phyloP scores from a whole-genome alignment of 106 monocot species.

The Xerophyta viscosa region DNA sequence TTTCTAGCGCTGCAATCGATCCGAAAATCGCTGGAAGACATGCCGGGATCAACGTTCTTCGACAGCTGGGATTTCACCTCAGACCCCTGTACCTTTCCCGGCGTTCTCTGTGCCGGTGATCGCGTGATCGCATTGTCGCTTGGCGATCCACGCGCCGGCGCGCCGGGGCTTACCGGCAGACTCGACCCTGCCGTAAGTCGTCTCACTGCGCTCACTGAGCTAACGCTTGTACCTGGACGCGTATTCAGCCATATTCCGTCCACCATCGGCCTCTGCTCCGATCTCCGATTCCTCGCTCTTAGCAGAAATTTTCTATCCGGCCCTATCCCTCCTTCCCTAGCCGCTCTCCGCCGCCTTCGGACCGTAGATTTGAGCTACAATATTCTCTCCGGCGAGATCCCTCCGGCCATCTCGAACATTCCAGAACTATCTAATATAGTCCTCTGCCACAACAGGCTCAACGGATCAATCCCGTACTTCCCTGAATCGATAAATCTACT shows the following conservation, averaged over 20 bases:
- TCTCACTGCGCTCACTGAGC: conserved; percentile 47
- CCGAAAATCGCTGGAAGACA: conserved; percentile 42
- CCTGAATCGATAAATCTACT: conserved; percentile 24
- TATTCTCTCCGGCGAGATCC: conserved; percentile 44
- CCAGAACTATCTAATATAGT: conserved; percentile 43
- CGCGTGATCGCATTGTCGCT: conserved; percentile 40
- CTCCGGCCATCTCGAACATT: conserved; percentile 15
- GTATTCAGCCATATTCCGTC: conserved; percentile 41
- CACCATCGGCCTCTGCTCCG: conserved; percentile 17
- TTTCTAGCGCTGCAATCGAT: conserved; percentile 64
- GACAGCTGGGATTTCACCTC: conserved; percentile 56
- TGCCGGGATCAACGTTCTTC: conserved; percentile 63
- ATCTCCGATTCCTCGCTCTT: conserved; percentile 60
- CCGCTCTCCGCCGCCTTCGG: conserved; percentile 25
- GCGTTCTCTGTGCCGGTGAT: conserved; percentile 42
- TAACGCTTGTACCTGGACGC: conserved; percentile 61
- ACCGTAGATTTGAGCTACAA: conserved; percentile 72
- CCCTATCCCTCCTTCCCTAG: conserved; percentile 29
- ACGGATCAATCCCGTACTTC: conserved; percentile 40
- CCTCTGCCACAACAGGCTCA: conserved; percentile 55
- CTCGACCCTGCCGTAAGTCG: conserved; percentile 37
- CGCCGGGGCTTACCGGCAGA: conserved; percentile 46
- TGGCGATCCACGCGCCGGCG: conserved; percentile 64
- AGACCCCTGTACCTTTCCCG: conserved; percentile 59
- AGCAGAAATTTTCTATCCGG: conserved; percentile 57